Evolutionary conservation across 2,329 filamentous ascomycete genomes (phyloP).

Genomic region (Lizonia empirigonia): DNA sequence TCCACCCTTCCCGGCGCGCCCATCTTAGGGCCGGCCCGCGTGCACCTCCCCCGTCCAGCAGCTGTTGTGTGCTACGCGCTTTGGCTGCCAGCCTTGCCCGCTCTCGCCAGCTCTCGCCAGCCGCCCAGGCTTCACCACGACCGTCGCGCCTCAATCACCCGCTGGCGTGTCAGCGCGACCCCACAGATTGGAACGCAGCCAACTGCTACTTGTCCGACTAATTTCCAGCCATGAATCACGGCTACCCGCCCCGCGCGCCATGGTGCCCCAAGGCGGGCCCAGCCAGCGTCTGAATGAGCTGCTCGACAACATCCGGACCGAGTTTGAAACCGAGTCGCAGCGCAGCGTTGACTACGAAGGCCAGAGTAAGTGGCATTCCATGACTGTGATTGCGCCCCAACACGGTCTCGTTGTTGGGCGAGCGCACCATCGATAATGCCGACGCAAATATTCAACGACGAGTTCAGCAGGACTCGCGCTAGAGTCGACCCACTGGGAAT

Average conservation of each 20-base stretch:
- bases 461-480: too few species aligned
- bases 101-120: conserved; percentile 24
- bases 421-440: too few species aligned
- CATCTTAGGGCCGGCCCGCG: conserved; percentile 27
- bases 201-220: not conserved
- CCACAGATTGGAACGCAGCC: conserved; percentile 9
- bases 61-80: conserved; percentile 14
- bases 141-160: conserved; percentile 23
- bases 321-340: conserved; percentile 85
- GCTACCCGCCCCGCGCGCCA: conserved; percentile 83
- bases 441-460: too few species aligned
- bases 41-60: conserved; percentile 3
- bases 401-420: too few species aligned
- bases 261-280: conserved; percentile 62
- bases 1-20: conserved; percentile 14
- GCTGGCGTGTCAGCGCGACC: conserved; percentile 9
- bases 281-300: conserved; percentile 86
- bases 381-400: not conserved
- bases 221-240: conserved; percentile 61
- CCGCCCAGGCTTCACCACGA: conserved; percentile 22
- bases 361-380: conserved; percentile 74
- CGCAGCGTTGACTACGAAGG: conserved; percentile 88
- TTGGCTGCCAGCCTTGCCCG: conserved; percentile 24
- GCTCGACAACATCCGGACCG: conserved; percentile 84
- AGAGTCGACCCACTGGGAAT: too few species aligned